A percentile compares a stretch with the other conserved stretches of the same genome.
Evolutionary conservation across 1,284 basidiomycete genomes (phyloP).

Genomic region (Austropuccinia psidii): DNA sequence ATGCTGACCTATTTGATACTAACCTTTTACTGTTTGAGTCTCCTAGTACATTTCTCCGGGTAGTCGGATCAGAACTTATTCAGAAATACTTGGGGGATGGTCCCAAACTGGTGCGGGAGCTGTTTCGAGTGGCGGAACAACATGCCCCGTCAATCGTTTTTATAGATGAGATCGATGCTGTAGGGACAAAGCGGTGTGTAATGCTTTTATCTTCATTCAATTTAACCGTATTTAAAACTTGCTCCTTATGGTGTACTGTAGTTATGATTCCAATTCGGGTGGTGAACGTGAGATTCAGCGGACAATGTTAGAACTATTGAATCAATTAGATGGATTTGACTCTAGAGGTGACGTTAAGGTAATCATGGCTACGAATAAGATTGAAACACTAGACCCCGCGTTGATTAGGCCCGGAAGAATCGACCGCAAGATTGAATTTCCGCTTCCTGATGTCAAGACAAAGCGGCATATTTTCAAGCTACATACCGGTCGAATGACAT

Average conservation of each 20-base stretch:
- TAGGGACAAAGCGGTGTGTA: constrained; percentile 53
- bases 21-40: not conserved
- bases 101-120: constrained; percentile 51
- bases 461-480: constrained; percentile 97
- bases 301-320: constrained; percentile 50
- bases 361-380: constrained; percentile 72
- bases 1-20: not conserved
- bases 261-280: constrained; percentile 51
- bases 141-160: constrained; percentile 51
- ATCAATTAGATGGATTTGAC: constrained; percentile 95
- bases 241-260: not conserved
- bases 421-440: constrained; percentile 77
- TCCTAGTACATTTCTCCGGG: constrained; percentile 89
- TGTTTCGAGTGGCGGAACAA: constrained; percentile 51
- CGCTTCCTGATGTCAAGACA: constrained; percentile 72
- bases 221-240: not conserved
- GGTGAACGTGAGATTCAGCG: constrained; percentile 51
- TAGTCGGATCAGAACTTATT: constrained; percentile 96
- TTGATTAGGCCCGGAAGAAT: constrained; percentile 97
- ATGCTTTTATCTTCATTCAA: constrained; percentile 61
- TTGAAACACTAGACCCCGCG: constrained; percentile 91
- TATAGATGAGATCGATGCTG: constrained; percentile 52
- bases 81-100: constrained; percentile 98
- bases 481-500: constrained; percentile 92
- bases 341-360: constrained; percentile 98